phyloP scores from a whole-genome alignment of 305 asterid species.

The Petunia hybrid region DNA sequence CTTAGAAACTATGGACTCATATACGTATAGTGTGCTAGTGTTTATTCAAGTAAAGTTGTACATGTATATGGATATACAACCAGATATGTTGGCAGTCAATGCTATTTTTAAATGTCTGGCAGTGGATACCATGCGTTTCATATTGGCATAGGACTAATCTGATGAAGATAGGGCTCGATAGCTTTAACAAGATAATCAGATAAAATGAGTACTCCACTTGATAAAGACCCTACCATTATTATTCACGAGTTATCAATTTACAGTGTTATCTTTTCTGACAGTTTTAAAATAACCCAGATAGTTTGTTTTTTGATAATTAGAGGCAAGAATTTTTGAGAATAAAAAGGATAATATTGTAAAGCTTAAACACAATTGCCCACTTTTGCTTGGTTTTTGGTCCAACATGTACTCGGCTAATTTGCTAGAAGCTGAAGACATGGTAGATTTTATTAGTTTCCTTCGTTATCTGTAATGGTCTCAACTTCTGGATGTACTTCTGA shows the following conservation, averaged over 20 bases:
- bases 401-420: too few species aligned
- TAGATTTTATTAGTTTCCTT: too few species aligned
- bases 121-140: not conserved
- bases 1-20: not conserved
- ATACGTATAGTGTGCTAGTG: not conserved
- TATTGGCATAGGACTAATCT: slow-evolving; percentile 20
- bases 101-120: slow-evolving; percentile 6
- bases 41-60: not conserved
- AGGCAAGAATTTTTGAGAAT: not conserved
- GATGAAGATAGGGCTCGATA: slow-evolving; percentile 1
- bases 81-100: not conserved
- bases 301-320: not conserved
- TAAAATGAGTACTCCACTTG: not conserved
- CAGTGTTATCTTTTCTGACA: not conserved
- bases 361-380: too few species aligned
- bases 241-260: not conserved
- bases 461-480: too few species aligned
- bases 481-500: too few species aligned
- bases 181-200: not conserved
- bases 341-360: too few species aligned
- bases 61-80: not conserved
- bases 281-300: not conserved
- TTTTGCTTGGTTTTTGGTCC: too few species aligned
- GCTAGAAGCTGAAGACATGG: too few species aligned
- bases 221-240: slow-evolving; percentile 1